phyloP scores from a whole-genome alignment of 306 rosid species.

The Morella rubra region DNA sequence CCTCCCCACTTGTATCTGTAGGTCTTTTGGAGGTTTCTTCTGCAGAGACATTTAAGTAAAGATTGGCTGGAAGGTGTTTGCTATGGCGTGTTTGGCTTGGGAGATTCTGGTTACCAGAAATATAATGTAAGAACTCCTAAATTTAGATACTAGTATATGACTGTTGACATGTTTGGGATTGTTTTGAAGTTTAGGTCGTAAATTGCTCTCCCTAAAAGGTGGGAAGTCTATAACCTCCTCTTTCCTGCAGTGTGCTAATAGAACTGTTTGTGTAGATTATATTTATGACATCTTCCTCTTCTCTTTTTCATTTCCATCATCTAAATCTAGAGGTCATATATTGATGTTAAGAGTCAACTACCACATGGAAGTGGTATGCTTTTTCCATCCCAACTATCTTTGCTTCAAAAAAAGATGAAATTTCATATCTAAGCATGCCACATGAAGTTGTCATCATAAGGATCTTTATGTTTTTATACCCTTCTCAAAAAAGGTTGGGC shows the following conservation, averaged over 20 bases:
- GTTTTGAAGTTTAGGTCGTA: neutral
- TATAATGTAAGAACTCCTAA: slow-evolving; percentile 61
- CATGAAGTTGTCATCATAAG: neutral
- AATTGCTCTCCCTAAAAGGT: neutral
- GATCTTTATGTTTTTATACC: neutral
- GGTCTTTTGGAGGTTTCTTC: slow-evolving; percentile 86
- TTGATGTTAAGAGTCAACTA: neutral
- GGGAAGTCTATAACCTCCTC: neutral
- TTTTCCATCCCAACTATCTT: neutral
- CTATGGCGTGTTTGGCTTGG: slow-evolving; percentile 85
- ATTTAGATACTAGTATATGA: neutral
- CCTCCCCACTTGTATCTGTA: slow-evolving; percentile 26
- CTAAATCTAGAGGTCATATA: neutral
- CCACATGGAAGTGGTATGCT: neutral
- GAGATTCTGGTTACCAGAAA: slow-evolving; percentile 89
- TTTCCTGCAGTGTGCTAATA: neutral
- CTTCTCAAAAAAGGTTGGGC: neutral
- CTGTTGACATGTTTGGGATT: neutral
- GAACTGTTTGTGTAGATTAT: neutral
- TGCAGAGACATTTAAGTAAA: slow-evolving; percentile 65
- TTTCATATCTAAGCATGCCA: neutral
- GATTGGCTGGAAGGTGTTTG: slow-evolving; percentile 72
- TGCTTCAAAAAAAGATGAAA: neutral
- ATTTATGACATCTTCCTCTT: neutral
- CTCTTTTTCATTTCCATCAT: neutral